These are phyloP conservation scores for Betula pendula DNA, from an alignment of 306 rosid species.

Conservation along the genomic window DNA sequence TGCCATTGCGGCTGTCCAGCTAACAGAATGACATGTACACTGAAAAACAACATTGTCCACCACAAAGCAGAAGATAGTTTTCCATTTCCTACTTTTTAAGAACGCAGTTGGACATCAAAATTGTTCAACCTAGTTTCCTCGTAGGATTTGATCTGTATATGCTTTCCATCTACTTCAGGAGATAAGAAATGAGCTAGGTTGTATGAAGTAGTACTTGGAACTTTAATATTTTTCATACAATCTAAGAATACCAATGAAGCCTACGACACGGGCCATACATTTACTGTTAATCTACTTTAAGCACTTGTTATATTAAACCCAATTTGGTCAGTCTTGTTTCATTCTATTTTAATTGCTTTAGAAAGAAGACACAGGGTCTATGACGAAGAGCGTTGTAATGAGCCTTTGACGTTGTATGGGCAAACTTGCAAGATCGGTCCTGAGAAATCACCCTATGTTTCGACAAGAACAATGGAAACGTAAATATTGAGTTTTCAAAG, in stretches of 20 bases:
- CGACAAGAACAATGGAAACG: no score
- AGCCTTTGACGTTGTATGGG: no score
- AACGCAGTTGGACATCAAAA: constrained; percentile 1
- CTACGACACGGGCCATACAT: not conserved
- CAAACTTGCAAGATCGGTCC: no score
- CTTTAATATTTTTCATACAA: not conserved
- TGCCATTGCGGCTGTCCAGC: constrained; percentile 83
- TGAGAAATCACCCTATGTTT: no score
- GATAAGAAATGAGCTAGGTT: not conserved
- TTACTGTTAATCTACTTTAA: not conserved
- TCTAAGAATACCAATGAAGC: constrained; percentile 6
- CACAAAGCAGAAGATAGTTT: not conserved
- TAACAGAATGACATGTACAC: constrained; percentile 55
- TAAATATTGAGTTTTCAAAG: no score
- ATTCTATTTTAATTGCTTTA: not conserved
- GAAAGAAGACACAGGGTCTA: not conserved
- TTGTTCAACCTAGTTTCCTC: constrained; percentile 1
- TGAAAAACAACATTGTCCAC: constrained; percentile 18
- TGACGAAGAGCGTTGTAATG: not conserved
- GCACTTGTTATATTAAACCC: not conserved
- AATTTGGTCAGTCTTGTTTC: not conserved
- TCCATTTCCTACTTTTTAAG: not conserved
- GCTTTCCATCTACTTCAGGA: constrained; percentile 1
- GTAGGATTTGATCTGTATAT: constrained; percentile 9
- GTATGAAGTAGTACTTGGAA: not conserved